Evolutionary conservation across 2,329 filamentous ascomycete species (phyloP), one percentile per base, ranked within the genome.

Genomic region (Fusarium cyanostomum): DNA sequence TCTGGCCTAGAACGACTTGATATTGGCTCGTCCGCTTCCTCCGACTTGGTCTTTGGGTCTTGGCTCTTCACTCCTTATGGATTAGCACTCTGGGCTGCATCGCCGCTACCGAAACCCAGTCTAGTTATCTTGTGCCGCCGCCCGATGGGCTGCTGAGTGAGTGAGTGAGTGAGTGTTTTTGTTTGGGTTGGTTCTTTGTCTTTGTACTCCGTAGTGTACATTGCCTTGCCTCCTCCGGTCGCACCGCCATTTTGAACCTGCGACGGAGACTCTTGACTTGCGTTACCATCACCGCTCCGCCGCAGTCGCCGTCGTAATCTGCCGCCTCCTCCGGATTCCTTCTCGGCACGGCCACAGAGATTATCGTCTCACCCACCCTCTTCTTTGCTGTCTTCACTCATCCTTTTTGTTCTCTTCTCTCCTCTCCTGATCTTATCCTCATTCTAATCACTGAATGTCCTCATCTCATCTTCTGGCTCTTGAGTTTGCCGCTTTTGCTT

Each of bases 271-370:
- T 7, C 28, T 33, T 24, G 28, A 13, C 16, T 24, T 31, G 34
- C 13, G 37, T 34, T 43, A 31, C 44, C 52, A 64, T 58, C 65
- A 67, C 67, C 62, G 65, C 69, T 69, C 60, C 69, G 68, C 69
- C 69, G 69, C 69, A 60, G 59, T 62, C 65, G 61, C 65, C 59
- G 68, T 71, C 69, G 68, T 71, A 70, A 71, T 68, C 68, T 66
- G 60, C 67, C 67, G 65, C 68, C 64, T 70, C 65, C 57, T 64
- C 54, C 53, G 60, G 51, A 54, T 49, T 30, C 33, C 53, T 46
- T 48, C 37, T 45, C 38, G 42, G 56, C 56, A 66, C 59, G 60
- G 51, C 52, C 62, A 59, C 61, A 64, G 33, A 66, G 43, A 53
- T 56, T 57, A 16, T 37, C 30, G 27, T 38, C 30, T 39, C 46